These are phyloP conservation scores for Solanum chmielewskii DNA, from an alignment of 257 asterid species.

Conservation along the genomic window DNA sequence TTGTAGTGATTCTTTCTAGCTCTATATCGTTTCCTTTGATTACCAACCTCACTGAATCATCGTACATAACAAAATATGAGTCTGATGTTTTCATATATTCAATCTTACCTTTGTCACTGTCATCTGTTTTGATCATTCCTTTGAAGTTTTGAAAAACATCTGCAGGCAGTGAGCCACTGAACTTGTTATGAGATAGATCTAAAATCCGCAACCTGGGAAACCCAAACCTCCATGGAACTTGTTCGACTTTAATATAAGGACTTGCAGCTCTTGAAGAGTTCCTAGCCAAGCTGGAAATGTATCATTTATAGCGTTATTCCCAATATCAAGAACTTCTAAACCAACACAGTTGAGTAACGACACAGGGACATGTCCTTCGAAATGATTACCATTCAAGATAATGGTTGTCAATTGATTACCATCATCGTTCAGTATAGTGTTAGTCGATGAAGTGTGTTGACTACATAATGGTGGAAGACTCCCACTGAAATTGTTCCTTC, in stretches of 20 bases:
- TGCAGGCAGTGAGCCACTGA: not conserved
- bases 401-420: not conserved
- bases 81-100: not conserved
- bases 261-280: not conserved
- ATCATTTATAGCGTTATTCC: not conserved
- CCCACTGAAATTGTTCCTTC: not conserved
- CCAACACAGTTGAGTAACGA: not conserved
- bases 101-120: not conserved
- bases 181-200: not conserved
- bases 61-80: not conserved
- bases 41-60: not conserved
- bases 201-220: not conserved
- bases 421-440: not conserved
- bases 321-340: not conserved
- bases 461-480: not conserved
- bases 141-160: not conserved
- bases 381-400: not conserved
- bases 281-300: not conserved
- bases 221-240: not conserved
- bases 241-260: not conserved
- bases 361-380: not conserved
- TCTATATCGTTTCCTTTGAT: not conserved
- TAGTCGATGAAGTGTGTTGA: not conserved
- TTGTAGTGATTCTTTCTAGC: not conserved
- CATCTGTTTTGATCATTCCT: not conserved